Conservation (phyloP, 164 flowering plant species). For the Macadamia tetraphylla region DNA sequence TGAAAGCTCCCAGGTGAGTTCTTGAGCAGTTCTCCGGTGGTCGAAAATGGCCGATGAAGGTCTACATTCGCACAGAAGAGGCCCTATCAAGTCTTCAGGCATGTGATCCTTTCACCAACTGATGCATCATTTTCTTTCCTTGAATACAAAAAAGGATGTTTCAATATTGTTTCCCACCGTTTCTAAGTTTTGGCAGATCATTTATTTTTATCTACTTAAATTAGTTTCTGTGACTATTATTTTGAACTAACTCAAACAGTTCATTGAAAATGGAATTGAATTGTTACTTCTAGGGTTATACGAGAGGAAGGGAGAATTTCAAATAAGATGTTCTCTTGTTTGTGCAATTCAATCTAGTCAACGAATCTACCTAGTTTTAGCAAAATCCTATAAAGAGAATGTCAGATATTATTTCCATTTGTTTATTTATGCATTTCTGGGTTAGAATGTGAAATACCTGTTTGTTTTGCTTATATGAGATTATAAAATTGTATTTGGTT, state of each 20-base stretch:
- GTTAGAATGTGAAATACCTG: background rate
- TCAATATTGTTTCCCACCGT: background rate
- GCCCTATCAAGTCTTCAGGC: slow-evolving; percentile 79
- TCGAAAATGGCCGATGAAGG: slow-evolving; percentile 57
- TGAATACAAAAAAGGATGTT: too few species aligned
- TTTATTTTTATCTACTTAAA: background rate
- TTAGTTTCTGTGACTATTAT: background rate
- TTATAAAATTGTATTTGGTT: background rate
- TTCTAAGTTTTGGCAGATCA: background rate
- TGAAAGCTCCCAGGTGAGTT: background rate
- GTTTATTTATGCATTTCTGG: background rate
- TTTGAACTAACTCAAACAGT: background rate
- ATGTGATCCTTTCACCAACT: background rate
- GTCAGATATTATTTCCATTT: background rate
- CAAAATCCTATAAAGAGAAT: background rate
- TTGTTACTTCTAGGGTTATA: background rate
- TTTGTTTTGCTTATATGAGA: background rate
- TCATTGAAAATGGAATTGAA: background rate
- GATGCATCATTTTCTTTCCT: background rate
- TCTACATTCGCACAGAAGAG: slow-evolving; percentile 41
- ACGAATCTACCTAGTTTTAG: too few species aligned
- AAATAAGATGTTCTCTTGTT: too few species aligned
- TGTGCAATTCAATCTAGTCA: too few species aligned
- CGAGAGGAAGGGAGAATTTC: too few species aligned
- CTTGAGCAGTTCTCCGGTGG: background rate